phyloP scores from a whole-genome alignment of 2,329 filamentous ascomycete genomes.

The Diaporthe nobilis region DNA sequence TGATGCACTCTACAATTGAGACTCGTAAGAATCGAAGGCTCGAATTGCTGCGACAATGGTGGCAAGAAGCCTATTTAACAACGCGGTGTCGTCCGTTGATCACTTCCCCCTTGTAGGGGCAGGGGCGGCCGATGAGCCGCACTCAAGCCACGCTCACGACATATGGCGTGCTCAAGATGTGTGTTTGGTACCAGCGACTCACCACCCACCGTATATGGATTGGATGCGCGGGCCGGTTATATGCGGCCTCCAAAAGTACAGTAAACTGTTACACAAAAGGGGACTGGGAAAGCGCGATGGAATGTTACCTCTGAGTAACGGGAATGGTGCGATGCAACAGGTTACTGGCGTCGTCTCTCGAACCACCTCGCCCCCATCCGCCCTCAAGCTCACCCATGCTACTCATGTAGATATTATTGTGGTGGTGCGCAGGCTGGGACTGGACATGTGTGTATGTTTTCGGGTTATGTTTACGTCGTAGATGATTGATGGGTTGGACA shows the following conservation, averaged over 20 bases:
- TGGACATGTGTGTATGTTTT: neutral
- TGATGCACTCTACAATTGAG: neutral
- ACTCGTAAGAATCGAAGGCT: neutral
- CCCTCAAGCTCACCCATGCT: neutral
- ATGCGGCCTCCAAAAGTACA: neutral
- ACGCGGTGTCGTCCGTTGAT: neutral
- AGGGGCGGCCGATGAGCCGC: constrained; percentile 22
- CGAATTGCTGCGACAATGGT: neutral
- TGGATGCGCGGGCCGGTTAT: neutral
- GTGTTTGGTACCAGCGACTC: constrained; percentile 15
- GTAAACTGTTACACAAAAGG: neutral
- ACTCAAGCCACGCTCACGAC: constrained; percentile 37
- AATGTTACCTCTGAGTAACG: constrained; percentile 31
- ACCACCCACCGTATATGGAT: neutral
- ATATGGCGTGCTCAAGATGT: constrained; percentile 42
- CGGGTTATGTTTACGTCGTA: neutral
- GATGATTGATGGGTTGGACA: constrained; percentile 27
- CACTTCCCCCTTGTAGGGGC: neutral
- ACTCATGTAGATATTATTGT: constrained; percentile 21
- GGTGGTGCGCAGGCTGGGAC: neutral
- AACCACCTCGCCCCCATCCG: neutral
- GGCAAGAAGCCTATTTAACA: neutral
- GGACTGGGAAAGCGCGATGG: neutral
- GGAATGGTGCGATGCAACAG: constrained; percentile 25
- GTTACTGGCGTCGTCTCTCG: neutral